Evolutionary conservation across 1,284 basidiomycete genomes (phyloP), one percentile per base, ranked within the genome.

Genomic region (Moesziomyces aphidis): DNA sequence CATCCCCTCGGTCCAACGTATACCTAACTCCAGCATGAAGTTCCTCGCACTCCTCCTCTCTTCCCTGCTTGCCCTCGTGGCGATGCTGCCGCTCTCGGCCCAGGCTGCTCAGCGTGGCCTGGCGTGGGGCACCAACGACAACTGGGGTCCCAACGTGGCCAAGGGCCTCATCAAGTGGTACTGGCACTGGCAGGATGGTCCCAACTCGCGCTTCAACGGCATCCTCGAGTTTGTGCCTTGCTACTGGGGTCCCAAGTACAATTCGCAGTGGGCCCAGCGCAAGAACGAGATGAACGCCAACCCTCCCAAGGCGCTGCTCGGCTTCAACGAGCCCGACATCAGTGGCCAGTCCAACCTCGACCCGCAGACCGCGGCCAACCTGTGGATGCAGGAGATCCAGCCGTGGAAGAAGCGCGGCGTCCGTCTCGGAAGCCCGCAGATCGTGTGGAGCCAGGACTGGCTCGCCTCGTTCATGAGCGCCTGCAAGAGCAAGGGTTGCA

Each of bases 101-200:
- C 44, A 56, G 2, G 70, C 60, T 31, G 67, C 61, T 9, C 56
- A 59, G n/a, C 63, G 69, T 23, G 80, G 80, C 64, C 59, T 82
- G 11, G 70, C 80, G 0, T 83, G 80, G 80, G 81, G 72, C 6
- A 67, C 74, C 47, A 75, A 81, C 58, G 74, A 78, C 72, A 55
- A 61, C 43, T 80, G 75, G 72, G 77, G 79, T 2, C 34, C 22
- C 45, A 57, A 46, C 21, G 60, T 83, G 51, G 71, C 73, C 44
- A 72, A 76, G 42, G 80, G 73, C 36, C 63, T 72, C 46, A 60
- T 82, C 48, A 51, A 55, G 13, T 82, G 80, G 79, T 82, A 82
- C 61, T 79, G 80, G 68, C 82, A 83, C 74, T 83, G 82, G 81
- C 73, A 83, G 58, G 69, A 71, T 22, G 82, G 75, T 21, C 57